These are phyloP conservation scores for Vitis amurensis DNA, from an alignment of 164 flowering plant species.

Conservation along the genomic window DNA sequence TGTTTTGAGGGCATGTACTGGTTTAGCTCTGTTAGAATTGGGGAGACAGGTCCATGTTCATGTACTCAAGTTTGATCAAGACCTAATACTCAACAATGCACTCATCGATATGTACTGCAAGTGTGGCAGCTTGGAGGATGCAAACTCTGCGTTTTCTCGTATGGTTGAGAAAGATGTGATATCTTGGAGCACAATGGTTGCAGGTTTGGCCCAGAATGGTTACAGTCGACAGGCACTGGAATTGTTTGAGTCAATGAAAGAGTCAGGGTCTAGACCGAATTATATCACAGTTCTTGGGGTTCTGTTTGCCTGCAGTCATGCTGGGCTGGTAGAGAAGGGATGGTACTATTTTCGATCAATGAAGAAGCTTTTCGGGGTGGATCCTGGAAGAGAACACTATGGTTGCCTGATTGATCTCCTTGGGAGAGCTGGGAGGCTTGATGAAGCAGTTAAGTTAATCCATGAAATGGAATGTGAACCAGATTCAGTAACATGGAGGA, in stretches of 20 bases:
- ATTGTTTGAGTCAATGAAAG: constrained; percentile 66
- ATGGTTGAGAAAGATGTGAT: constrained; percentile 74
- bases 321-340: constrained; percentile 76
- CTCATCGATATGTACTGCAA: constrained; percentile 94
- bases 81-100: constrained; percentile 77
- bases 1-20: constrained; percentile 78
- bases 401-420: constrained; percentile 91
- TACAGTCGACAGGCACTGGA: constrained; percentile 58
- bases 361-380: constrained; percentile 58
- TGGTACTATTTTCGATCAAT: constrained; percentile 63
- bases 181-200: constrained; percentile 94
- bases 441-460: constrained; percentile 62
- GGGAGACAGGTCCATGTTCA: constrained; percentile 90
- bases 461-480: constrained; percentile 67
- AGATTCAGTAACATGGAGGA: constrained; percentile 76
- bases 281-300: constrained; percentile 71
- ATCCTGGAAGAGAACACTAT: constrained; percentile 79
- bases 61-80: constrained; percentile 60
- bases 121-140: constrained; percentile 84
- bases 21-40: constrained; percentile 62
- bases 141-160: constrained; percentile 41
- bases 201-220: constrained; percentile 88
- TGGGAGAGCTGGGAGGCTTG: constrained; percentile 82
- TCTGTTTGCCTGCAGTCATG: constrained; percentile 92
- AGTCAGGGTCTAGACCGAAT: constrained; percentile 56